These are phyloP conservation scores for Bullera alba DNA, from an alignment of 768 basidiomycete genomes.

Conservation along the genomic window DNA sequence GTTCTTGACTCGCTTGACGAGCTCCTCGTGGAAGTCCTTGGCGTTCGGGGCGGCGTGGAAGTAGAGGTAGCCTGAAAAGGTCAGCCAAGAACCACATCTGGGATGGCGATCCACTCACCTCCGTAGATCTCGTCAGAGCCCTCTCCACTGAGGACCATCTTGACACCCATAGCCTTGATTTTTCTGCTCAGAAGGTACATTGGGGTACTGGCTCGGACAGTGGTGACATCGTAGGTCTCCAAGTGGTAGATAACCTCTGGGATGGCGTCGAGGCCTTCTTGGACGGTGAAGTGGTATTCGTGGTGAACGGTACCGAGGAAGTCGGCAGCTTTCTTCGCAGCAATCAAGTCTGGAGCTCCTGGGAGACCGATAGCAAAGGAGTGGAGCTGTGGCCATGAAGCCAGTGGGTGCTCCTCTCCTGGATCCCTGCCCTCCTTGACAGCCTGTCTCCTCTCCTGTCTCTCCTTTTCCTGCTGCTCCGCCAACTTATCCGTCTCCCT, in stretches of 20 bases:
- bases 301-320: constrained; percentile 93
- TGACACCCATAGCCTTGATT: constrained; percentile 99
- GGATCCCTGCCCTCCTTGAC: constrained; percentile 27
- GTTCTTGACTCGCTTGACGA: constrained; percentile 90
- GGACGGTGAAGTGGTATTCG: constrained; percentile 95
- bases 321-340: constrained; percentile 85
- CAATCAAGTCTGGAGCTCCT: constrained; percentile 88
- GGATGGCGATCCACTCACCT: constrained; percentile 51
- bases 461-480: constrained; percentile 65
- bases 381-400: constrained; percentile 90
- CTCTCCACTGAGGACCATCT: constrained; percentile 98
- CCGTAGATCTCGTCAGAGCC: constrained; percentile 97
- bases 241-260: constrained; percentile 97
- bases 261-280: constrained; percentile 94
- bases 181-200: constrained; percentile 98
- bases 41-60: constrained; percentile 95
- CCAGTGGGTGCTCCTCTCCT: constrained; percentile 52
- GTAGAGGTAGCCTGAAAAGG: constrained; percentile 75
- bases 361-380: constrained; percentile 96
- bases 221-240: constrained; percentile 98
- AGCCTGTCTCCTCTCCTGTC: constrained; percentile 49
- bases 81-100: background rate
- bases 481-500: constrained; percentile 90
- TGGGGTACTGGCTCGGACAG: constrained; percentile 91
- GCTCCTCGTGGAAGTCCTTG: constrained; percentile 87